phyloP scores from a whole-genome alignment of 2,329 filamentous ascomycete genomes.

The Pseudogymnoascus sp. region DNA sequence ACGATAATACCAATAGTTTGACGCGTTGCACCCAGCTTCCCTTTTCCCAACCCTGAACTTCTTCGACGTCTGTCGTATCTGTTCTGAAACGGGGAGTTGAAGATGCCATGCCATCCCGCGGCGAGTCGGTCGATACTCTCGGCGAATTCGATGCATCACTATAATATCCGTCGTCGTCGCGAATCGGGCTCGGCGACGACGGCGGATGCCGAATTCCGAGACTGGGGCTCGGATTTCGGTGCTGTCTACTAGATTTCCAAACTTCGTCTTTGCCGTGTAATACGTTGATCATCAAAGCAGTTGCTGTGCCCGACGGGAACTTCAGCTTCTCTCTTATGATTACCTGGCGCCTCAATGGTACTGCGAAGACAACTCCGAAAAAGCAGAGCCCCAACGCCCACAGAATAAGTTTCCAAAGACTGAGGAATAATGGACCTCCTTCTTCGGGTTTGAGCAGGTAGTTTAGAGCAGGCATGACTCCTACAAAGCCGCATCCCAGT shows the following conservation, averaged over 20 bases:
- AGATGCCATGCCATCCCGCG: not conserved
- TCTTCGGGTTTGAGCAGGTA: slow-evolving; percentile 73
- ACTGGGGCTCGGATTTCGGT: too few species aligned
- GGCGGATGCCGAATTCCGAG: not conserved
- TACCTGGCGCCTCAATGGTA: slow-evolving; percentile 81
- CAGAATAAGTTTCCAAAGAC: slow-evolving; percentile 68
- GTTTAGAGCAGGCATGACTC: slow-evolving; percentile 86
- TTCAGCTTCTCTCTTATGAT: slow-evolving; percentile 87
- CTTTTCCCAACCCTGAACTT: slow-evolving; percentile 19
- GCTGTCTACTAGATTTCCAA: not conserved
- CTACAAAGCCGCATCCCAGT: slow-evolving; percentile 88
- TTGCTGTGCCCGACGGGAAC: slow-evolving; percentile 93
- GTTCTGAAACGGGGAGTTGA: not conserved
- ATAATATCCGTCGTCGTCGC: not conserved
- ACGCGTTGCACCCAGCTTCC: slow-evolving; percentile 27
- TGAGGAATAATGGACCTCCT: slow-evolving; percentile 64
- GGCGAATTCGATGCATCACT: not conserved
- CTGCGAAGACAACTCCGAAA: slow-evolving; percentile 94
- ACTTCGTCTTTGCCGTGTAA: slow-evolving; percentile 57
- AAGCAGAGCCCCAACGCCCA: slow-evolving; percentile 93
- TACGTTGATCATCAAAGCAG: slow-evolving; percentile 84
- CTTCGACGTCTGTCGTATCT: slow-evolving; percentile 22
- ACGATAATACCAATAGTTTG: slow-evolving; percentile 43
- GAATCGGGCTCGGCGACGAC: too few species aligned
- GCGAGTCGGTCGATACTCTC: not conserved